Conservation (phyloP, 2,329 filamentous ascomycete genomes). For the Pyricularia sp. region DNA sequence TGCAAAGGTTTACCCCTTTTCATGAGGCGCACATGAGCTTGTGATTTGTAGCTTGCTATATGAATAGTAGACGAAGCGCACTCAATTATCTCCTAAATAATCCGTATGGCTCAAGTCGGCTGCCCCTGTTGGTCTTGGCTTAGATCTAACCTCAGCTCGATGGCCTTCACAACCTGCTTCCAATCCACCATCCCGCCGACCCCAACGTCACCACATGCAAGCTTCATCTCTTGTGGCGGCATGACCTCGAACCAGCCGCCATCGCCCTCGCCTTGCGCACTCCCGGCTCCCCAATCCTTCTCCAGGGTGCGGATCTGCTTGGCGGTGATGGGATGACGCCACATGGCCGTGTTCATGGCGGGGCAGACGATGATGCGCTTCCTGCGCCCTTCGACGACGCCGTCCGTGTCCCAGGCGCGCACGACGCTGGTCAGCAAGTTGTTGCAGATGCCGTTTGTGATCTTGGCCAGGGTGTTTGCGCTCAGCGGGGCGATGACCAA, state of each 20-base stretch:
- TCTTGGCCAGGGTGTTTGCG: slow-evolving; percentile 78
- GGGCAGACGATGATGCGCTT: slow-evolving; percentile 59
- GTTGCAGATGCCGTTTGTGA: slow-evolving; percentile 56
- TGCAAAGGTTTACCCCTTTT: neutral
- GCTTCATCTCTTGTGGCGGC: slow-evolving; percentile 56
- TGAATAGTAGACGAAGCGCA: no score
- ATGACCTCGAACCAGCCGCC: slow-evolving; percentile 58
- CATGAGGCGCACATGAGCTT: no score
- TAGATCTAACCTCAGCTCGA: slow-evolving; percentile 38
- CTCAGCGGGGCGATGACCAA: slow-evolving; percentile 69
- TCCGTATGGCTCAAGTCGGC: neutral
- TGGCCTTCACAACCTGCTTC: slow-evolving; percentile 55
- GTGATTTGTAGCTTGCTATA: no score
- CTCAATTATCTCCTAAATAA: no score
- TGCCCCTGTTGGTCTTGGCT: neutral
- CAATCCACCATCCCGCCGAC: slow-evolving; percentile 75
- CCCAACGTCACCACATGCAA: slow-evolving; percentile 78
- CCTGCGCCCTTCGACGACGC: slow-evolving; percentile 40
- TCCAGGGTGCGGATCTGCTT: slow-evolving; percentile 57
- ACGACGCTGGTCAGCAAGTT: slow-evolving; percentile 62
- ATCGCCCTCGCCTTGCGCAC: slow-evolving; percentile 16
- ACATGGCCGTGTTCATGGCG: slow-evolving; percentile 85
- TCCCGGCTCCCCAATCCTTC: slow-evolving; percentile 55
- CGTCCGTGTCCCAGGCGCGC: slow-evolving; percentile 77
- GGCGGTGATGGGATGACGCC: slow-evolving; percentile 67